Evolutionary conservation across 495 filamentous ascomycete species (phyloP).

Genomic region (Penicillium antarcticum): DNA sequence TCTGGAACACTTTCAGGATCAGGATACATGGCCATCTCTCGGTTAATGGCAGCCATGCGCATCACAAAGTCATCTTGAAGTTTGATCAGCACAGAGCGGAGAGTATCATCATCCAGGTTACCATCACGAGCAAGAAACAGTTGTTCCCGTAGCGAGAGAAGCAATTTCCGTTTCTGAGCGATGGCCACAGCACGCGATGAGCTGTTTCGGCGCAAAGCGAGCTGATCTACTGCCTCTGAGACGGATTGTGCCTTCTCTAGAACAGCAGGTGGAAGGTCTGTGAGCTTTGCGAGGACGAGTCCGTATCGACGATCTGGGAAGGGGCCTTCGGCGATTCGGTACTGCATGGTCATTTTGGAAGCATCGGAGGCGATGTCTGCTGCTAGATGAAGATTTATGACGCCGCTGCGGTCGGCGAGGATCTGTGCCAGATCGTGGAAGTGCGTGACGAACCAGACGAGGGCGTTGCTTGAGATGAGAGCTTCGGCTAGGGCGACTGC

Average conservation of each 20-base stretch:
- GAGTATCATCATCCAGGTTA: conserved; percentile 59
- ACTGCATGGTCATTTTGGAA: conserved; percentile 76
- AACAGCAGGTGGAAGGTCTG: conserved; percentile 66
- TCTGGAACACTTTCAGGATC: conserved; percentile 7
- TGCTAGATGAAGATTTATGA: conserved; percentile 77
- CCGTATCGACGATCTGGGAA: conserved; percentile 73
- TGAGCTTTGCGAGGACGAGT: conserved; percentile 69
- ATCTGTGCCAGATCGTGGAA: conserved; percentile 80
- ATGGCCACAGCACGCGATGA: conserved; percentile 53
- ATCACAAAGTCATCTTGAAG: conserved; percentile 75
- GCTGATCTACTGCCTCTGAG: conserved; percentile 54
- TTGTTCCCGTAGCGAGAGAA: conserved; percentile 71
- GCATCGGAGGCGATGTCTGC: conserved; percentile 56
- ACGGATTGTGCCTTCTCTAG: conserved; percentile 66
- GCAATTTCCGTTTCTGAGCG: conserved; percentile 62
- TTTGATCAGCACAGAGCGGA: conserved; percentile 62
- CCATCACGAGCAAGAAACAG: conserved; percentile 68
- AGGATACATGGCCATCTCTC: conserved; percentile 17
- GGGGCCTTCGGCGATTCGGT: conserved; percentile 69
- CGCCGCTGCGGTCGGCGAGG: conserved; percentile 66
- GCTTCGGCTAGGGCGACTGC: conserved; percentile 88
- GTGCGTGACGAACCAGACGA: conserved; percentile 92
- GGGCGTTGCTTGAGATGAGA: conserved; percentile 67
- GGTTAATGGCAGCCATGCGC: conserved; percentile 63
- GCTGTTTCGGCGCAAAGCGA: conserved; percentile 52